Base-by-base conservation (phyloP, 768 basidiomycete genomes). In the Boletus edulis region DNA sequence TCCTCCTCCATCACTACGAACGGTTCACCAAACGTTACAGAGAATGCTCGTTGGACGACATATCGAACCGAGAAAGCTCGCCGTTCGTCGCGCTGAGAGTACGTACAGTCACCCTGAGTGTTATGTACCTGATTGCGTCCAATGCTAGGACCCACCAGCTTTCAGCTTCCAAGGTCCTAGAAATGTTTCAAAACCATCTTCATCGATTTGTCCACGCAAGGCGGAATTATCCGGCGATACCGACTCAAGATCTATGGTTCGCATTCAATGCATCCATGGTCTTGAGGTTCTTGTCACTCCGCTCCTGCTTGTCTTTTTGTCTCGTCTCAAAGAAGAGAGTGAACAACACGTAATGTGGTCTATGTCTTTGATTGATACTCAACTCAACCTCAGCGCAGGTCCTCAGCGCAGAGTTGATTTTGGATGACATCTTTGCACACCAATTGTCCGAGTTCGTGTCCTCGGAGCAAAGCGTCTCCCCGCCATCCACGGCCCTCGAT, bases 221-320 rank as follows among this genome's bases (percentile, higher is more conserved):
- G 18, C 4, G 10, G 58, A 54, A 18, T 48, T 49, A 43, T 39
- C 34, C 15, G 4, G 31, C n/a, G 20, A 37, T 42, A 29, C 20
- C 17, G 24, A 41, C 9, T 46, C 64, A 17, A 42, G 37, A n/a
- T 55, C 53, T 14, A 48, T 68, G 52, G 45, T 67, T 46, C 79
- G 82, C 29, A 54, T 84, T 31, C 70, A 68, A 35, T 76, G 70
- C 51, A 60, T 61, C 29, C 72, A 69, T 29, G 70, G 72, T 18
- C 46, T 82, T 14, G 68, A 72, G 37, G 45, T 84, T 17, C 69
- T 72, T 41, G 52, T 85, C n/a, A 86, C 83, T 6, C 87, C 88
- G 3, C 71, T 89, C 18, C 46, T 83, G 17, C 55, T 82, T 37
- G 71, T 76, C 17, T 77, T 75, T 43, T 65, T 73, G n/a, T 63